These are phyloP conservation scores for Cryptococcus neoformans DNA, from an alignment of 1,284 basidiomycete genomes.

Conservation along the genomic window DNA sequence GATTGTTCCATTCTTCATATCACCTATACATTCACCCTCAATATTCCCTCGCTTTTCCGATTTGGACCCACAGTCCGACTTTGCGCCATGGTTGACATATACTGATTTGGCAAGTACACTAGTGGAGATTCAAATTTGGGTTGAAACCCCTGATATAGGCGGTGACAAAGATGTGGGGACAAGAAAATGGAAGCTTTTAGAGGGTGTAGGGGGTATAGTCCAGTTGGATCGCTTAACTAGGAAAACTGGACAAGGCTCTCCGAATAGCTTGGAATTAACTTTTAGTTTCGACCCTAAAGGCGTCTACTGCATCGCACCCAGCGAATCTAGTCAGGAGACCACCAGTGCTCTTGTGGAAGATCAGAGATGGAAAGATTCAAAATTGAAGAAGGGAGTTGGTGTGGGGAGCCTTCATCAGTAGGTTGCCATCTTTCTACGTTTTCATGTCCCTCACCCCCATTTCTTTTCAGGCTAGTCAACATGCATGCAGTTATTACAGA, in stretches of 20 bases:
- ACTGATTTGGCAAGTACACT: constrained; percentile 21
- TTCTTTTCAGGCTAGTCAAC: constrained; percentile 59
- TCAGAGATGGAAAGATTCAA: constrained; percentile 45
- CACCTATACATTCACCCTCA: constrained; percentile 41
- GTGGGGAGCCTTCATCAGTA: constrained; percentile 45
- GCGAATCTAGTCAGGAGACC: too few relatives aligned
- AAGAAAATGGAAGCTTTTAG: constrained; percentile 10
- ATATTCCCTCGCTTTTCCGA: constrained; percentile 41
- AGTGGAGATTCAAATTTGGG: constrained; percentile 41
- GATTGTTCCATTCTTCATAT: constrained; percentile 46
- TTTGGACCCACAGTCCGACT: constrained; percentile 37
- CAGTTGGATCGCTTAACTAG: constrained; percentile 18
- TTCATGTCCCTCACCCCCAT: too few relatives aligned
- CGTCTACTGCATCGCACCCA: constrained; percentile 24
- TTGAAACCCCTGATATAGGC: constrained; percentile 14
- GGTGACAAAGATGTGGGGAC: constrained; percentile 4
- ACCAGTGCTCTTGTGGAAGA: constrained; percentile 15
- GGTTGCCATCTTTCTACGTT: constrained; percentile 8
- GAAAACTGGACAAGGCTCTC: not conserved
- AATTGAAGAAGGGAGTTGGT: constrained; percentile 45
- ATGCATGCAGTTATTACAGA: constrained; percentile 67
- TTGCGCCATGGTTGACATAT: constrained; percentile 41
- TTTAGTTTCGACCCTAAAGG: constrained; percentile 22
- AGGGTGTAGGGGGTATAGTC: constrained; percentile 12
- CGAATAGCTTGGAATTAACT: constrained; percentile 34